Base-by-base conservation (phyloP, 352 stramenopile genomes). In the Hyaloperonospora brassicae region DNA sequence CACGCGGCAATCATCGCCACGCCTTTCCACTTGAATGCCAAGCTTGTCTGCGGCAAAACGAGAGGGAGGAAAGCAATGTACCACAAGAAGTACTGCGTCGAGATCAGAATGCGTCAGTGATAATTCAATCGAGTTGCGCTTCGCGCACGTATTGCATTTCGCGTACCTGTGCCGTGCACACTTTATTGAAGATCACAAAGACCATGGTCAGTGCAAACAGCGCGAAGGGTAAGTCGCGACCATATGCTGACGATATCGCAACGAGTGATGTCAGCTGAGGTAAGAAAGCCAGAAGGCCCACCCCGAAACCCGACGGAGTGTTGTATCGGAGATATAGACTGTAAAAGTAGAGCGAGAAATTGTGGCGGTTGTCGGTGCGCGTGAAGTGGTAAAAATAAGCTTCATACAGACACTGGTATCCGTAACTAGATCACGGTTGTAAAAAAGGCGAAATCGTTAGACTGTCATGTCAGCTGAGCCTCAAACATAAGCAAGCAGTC, bases 331-430 rank as follows among this genome's bases (percentile, higher is more conserved):
- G 77, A 70, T 99, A 99, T n/a, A 99, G 96, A 66, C 94, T 90
- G 72, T 99, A 99, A 73, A 98, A 99, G 73, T 98, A 98, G 36
- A 98, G 89, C 5, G 95, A 98, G 66, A 99, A 99, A 68, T 99
- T 99, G 76, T 99, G 97, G 23, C 97, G 92, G 72, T 99, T 98
- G 81, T 99, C 97, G 0, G 95, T 94, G 31, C 97, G 89, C 23
- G 83, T 91, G 57, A 99, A 95, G 60, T 99, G 97, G 65, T 99
- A 99, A n/a, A 99, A 59, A 41, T 99, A 89, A 27, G 95, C 88
- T 64, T 99, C 88, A 53, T 98, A 85, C 21, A 99, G 59, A 58
- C 97, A 98, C 56, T 88, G 70, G 50, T 84, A 87, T 3, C 96
- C 97, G 50, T 94, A 94, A 24, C 80, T 90, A 53, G 38, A 17